Evolutionary conservation across 305 asterid species (phyloP).

Genomic region (Fraxinus dipetala): DNA sequence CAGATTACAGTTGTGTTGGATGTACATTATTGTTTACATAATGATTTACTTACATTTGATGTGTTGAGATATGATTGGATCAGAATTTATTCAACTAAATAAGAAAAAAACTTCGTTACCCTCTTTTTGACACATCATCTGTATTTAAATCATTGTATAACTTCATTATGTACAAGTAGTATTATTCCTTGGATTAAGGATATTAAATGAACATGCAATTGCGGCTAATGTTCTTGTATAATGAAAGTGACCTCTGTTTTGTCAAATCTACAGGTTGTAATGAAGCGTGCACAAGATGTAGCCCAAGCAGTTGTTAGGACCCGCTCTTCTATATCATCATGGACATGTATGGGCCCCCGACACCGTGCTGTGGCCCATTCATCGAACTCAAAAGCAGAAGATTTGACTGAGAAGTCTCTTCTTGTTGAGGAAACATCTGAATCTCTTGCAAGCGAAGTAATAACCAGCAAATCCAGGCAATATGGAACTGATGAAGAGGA

Average conservation of each 20-base stretch:
- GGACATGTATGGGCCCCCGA: slow-evolving; percentile 87
- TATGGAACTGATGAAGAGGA: slow-evolving; percentile 70
- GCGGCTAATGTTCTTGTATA: neutral
- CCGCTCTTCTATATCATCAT: slow-evolving; percentile 63
- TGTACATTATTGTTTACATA: too few species aligned
- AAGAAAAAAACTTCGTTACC: too few species aligned
- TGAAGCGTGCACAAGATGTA: slow-evolving; percentile 88
- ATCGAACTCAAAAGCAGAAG: slow-evolving; percentile 41
- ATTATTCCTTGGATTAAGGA: neutral
- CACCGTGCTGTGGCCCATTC: slow-evolving; percentile 51
- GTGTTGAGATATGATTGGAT: too few species aligned
- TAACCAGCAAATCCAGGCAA: slow-evolving; percentile 28
- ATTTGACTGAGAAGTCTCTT: slow-evolving; percentile 46
- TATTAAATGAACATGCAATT: neutral
- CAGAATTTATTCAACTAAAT: too few species aligned
- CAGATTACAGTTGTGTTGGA: neutral
- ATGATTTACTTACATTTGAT: too few species aligned
- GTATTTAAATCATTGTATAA: too few species aligned
- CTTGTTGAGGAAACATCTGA: slow-evolving; percentile 46
- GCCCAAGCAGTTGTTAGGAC: slow-evolving; percentile 84
- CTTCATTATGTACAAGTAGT: too few species aligned
- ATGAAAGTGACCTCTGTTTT: slow-evolving; percentile 13
- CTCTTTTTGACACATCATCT: too few species aligned
- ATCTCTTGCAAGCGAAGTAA: slow-evolving; percentile 36
- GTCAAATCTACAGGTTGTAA: slow-evolving; percentile 55